Conservation (phyloP, 768 basidiomycete species). For the Suillus fuscotomentosus region DNA sequence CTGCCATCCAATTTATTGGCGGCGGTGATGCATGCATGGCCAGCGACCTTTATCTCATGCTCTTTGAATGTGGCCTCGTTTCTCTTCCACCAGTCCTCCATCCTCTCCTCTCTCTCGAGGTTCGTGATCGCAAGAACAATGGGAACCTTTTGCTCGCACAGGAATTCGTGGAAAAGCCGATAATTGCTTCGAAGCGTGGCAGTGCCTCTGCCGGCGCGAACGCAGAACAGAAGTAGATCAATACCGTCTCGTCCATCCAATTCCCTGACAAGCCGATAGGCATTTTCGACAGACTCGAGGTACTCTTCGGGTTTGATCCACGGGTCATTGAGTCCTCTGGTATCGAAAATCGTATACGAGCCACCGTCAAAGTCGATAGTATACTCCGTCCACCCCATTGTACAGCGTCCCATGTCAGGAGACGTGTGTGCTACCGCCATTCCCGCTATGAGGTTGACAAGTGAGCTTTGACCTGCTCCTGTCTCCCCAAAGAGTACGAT, state of each 20-base stretch:
- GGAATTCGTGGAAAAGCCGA: conserved; percentile 12
- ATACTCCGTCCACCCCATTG: not conserved
- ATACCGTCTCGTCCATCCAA: conserved; percentile 8
- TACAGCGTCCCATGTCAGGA: not conserved
- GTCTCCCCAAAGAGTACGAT: conserved; percentile 8
- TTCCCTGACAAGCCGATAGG: not conserved
- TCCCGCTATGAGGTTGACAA: conserved; percentile 32
- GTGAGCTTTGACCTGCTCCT: conserved; percentile 29
- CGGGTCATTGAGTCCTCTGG: no score
- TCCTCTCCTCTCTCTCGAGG: conserved; percentile 24
- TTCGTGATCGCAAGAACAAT: conserved; percentile 30
- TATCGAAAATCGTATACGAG: conserved; percentile 17
- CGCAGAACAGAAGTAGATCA: conserved; percentile 17
- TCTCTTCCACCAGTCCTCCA: conserved; percentile 35
- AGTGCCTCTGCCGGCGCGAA: conserved; percentile 10
- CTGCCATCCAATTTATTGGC: conserved; percentile 23
- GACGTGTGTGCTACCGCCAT: not conserved
- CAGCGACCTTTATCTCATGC: conserved; percentile 20
- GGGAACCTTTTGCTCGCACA: conserved; percentile 14
- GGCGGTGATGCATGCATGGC: conserved; percentile 40
- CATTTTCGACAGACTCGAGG: not conserved
- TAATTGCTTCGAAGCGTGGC: conserved; percentile 10
- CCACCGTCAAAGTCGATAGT: not conserved
- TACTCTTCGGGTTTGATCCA: conserved; percentile 1
- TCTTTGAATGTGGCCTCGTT: no score